These are phyloP conservation scores for Stephania yunnanensis DNA, from an alignment of 164 flowering plant genomes.

Conservation along the genomic window DNA sequence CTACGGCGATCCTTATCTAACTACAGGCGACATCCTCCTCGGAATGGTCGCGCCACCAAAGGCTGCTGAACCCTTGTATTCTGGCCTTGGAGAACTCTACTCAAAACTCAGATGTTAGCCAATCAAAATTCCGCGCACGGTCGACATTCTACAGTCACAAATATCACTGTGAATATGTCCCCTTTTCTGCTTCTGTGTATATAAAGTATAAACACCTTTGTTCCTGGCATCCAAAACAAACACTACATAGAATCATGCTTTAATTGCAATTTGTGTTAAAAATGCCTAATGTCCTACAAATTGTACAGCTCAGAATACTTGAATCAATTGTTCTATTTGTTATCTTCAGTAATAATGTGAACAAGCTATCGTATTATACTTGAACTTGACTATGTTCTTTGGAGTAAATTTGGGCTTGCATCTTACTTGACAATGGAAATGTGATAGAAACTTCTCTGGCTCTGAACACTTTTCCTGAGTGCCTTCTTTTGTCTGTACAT, in stretches of 20 bases:
- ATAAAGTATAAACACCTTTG: neutral
- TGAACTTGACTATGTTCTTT: neutral
- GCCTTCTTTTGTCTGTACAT: too few relatives aligned
- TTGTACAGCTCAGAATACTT: slow-evolving; percentile 6
- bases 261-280: neutral
- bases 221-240: neutral
- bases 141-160: neutral
- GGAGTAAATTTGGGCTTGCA: neutral
- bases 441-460: too few relatives aligned
- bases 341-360: neutral
- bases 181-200: neutral
- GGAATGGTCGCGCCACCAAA: slow-evolving; percentile 83
- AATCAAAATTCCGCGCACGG: neutral
- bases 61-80: slow-evolving; percentile 79
- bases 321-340: slow-evolving; percentile 1
- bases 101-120: slow-evolving; percentile 17
- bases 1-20: slow-evolving; percentile 93
- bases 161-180: neutral
- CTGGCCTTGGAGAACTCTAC: slow-evolving; percentile 55
- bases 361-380: neutral
- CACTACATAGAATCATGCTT: neutral
- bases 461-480: too few relatives aligned
- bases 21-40: slow-evolving; percentile 74
- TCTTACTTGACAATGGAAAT: too few relatives aligned
- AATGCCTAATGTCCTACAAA: neutral